Base-by-base conservation (phyloP, 768 basidiomycete genomes). In the Xanthoconium stramineum region DNA sequence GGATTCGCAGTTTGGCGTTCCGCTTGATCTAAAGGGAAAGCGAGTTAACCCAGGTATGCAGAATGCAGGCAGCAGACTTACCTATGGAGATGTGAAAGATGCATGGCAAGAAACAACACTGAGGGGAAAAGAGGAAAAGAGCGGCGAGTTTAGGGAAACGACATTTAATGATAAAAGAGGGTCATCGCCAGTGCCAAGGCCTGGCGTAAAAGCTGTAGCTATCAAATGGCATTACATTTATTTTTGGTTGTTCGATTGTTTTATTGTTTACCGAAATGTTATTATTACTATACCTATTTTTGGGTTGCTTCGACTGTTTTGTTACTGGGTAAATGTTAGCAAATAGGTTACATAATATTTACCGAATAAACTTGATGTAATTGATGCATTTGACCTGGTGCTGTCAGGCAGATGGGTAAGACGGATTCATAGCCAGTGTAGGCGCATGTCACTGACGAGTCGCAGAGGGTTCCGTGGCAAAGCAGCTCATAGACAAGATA, bases 401-500 rank as follows among this genome's bases (percentile, higher is more conserved):
- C 4, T 11, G 6, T 11, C 32, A 17, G n/a, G 32, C 32, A 47
- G 42, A 69, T 68, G 66, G 67, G 66, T 64, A 42, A 53, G 67
- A 5, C 15, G 13, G 15, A 10, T 12, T 45, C 3, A 5, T 29
- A 14, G 8, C n/a, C 20, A 30, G 29, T 20, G 5, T 10, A 4
- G 9, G 0, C 3, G 17, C 32, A 14, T 4, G 2, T 12, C 14
- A 32, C 49, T 68, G 20, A 63, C 5, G 17, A 38, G 19, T 38
- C 15, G 5, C 52, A 93, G 91, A 94, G 65, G 76, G 84, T 53
- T 80, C 83, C 57, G 83, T 92, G 47, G 78, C 88, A 42, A 88
- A 87, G 69, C 91, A 91, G 68, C 78, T 94, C 55, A 81, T 91
- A 46, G 91, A 94, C 83, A 93, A 93, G 74, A 88, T 94, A 72